phyloP scores from a whole-genome alignment of 2,329 filamentous ascomycete genomes.

The Pseudogymnoascus sp. region DNA sequence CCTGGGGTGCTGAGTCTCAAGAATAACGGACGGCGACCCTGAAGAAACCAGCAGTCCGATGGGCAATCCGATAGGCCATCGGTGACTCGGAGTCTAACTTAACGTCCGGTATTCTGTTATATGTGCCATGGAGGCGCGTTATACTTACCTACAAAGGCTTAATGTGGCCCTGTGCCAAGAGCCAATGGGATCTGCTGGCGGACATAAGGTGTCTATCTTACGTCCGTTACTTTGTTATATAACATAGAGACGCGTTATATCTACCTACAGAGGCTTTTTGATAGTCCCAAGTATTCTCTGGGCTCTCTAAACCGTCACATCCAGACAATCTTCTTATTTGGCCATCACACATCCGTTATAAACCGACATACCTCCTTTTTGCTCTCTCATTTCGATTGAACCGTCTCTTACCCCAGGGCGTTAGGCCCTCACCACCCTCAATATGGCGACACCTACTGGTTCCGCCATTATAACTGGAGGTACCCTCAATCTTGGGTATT shows the following conservation, averaged over 20 bases:
- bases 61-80: neutral
- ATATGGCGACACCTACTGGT: slow-evolving; percentile 4
- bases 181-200: neutral
- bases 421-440: neutral
- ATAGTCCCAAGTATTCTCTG: neutral
- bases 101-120: neutral
- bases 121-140: neutral
- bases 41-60: neutral
- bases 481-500: slow-evolving; percentile 37
- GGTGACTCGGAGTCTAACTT: neutral
- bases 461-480: slow-evolving; percentile 39
- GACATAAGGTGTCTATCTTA: neutral
- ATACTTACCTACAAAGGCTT: neutral
- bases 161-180: neutral
- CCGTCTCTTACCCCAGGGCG: neutral
- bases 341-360: neutral
- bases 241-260: neutral
- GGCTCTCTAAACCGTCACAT: neutral
- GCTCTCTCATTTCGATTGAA: neutral
- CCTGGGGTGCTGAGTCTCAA: neutral
- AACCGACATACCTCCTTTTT: neutral
- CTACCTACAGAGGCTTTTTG: neutral
- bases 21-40: neutral
- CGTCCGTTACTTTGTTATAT: neutral
- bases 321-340: neutral